Evolutionary conservation across 1,284 basidiomycete species (phyloP).

Genomic region (Ceratobasidium sp.): DNA sequence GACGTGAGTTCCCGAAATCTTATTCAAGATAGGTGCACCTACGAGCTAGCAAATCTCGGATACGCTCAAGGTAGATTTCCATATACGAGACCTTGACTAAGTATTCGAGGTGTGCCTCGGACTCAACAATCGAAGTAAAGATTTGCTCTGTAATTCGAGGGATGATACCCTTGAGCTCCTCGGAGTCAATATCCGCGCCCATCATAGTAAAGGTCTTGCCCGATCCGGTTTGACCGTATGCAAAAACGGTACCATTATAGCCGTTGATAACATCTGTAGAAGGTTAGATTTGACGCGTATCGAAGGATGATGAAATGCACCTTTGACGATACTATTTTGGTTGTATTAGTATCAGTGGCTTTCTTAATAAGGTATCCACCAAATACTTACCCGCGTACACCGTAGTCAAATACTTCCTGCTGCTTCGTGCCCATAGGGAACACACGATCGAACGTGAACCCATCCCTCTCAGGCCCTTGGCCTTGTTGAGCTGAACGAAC

Average conservation of each 20-base stretch:
- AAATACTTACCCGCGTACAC: slow-evolving; percentile 89
- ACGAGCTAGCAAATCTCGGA: slow-evolving; percentile 97
- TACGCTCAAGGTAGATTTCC: slow-evolving; percentile 99
- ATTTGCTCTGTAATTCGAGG: slow-evolving; percentile 99
- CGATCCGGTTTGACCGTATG: slow-evolving; percentile 98
- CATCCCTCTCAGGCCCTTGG: slow-evolving; percentile 87
- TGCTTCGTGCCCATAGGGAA: slow-evolving; percentile 95
- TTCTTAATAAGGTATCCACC: slow-evolving; percentile 39
- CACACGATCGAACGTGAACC: slow-evolving; percentile 97
- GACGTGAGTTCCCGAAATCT: background rate
- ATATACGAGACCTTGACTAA: slow-evolving; percentile 99
- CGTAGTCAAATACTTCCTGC: slow-evolving; percentile 97
- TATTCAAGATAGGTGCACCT: slow-evolving; percentile 59
- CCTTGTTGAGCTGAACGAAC: slow-evolving; percentile 77
- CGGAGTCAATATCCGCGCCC: slow-evolving; percentile 97
- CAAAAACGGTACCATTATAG: slow-evolving; percentile 98
- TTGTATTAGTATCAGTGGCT: slow-evolving; percentile 16
- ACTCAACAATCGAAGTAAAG: slow-evolving; percentile 96
- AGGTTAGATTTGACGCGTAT: slow-evolving; percentile 42
- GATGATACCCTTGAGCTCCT: slow-evolving; percentile 94
- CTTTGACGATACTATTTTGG: slow-evolving; percentile 78
- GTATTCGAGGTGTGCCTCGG: slow-evolving; percentile 96
- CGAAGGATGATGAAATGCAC: slow-evolving; percentile 59
- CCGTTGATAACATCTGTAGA: slow-evolving; percentile 94
- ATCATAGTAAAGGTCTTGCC: slow-evolving; percentile 99